Conservation (phyloP, 176 grass and related monocot genomes). For the Panicum miliaceum region DNA sequence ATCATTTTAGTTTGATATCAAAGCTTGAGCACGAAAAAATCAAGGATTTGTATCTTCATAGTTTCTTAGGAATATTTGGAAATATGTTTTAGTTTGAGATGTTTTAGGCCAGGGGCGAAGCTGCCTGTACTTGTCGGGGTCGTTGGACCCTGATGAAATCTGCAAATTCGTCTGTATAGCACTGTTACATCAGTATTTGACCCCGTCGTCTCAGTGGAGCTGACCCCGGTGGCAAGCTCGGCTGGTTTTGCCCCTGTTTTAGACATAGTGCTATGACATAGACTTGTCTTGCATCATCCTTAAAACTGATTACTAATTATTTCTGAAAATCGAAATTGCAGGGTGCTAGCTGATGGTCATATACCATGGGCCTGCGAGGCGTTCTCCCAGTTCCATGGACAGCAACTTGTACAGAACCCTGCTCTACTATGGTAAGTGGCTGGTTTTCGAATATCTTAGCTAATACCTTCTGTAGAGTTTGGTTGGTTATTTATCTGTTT, state of each 20-base stretch:
- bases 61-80: neutral
- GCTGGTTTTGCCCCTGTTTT: no score
- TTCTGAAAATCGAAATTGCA: conserved; percentile 49
- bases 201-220: no score
- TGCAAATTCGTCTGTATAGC: no score
- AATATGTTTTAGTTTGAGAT: conserved; percentile 11
- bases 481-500: conserved; percentile 12
- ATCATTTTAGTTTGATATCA: conserved; percentile 13
- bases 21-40: neutral
- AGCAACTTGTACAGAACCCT: conserved; percentile 63
- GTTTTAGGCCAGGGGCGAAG: neutral
- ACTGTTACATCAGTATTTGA: no score
- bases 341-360: conserved; percentile 94
- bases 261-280: neutral
- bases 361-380: conserved; percentile 94
- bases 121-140: no score
- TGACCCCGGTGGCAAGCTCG: no score
- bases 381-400: conserved; percentile 78
- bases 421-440: conserved; percentile 68
- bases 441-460: conserved; percentile 1
- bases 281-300: conserved; percentile 5
- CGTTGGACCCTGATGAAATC: no score
- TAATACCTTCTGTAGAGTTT: neutral
- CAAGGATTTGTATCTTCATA: neutral
- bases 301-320: conserved; percentile 1